These are phyloP conservation scores for Colletotrichum sp. DNA, from an alignment of 2,329 filamentous ascomycete species.

Conservation along the genomic window DNA sequence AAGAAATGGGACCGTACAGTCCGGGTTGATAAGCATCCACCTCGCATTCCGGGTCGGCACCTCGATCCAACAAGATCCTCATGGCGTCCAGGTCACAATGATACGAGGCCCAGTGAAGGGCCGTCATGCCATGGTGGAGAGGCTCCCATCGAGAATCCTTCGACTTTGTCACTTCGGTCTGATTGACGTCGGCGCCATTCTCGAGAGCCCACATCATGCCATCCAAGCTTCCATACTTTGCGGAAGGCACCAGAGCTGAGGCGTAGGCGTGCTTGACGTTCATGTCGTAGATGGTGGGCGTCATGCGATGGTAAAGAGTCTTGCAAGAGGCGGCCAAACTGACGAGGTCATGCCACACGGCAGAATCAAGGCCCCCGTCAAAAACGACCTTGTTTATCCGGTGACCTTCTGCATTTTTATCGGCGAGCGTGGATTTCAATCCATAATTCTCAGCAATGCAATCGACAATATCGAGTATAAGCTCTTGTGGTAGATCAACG, in stretches of 20 bases:
- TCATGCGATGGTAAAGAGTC: not conserved
- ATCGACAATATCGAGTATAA: accelerated
- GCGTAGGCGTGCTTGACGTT: not conserved
- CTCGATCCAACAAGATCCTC: not conserved
- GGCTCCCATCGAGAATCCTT: not conserved
- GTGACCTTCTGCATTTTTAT: not conserved
- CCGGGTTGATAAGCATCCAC: not conserved
- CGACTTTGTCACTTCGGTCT: not conserved
- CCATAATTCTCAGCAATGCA: not conserved
- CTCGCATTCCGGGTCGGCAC: not conserved
- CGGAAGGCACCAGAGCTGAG: not conserved
- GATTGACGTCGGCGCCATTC: not conserved
- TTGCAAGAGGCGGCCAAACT: not conserved
- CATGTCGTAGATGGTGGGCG: not conserved
- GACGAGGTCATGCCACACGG: not conserved
- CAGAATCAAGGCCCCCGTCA: accelerated
- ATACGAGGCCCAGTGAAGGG: not conserved
- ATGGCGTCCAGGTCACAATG: not conserved
- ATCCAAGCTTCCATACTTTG: not conserved
- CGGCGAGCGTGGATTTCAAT: accelerated
- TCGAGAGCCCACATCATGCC: not conserved
- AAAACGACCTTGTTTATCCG: not conserved
- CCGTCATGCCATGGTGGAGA: not conserved
- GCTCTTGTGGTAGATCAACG: not conserved
- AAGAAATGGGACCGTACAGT: not conserved